Conservation (phyloP, 2,329 filamentous ascomycete species). For the Aspergillus fischeri region DNA sequence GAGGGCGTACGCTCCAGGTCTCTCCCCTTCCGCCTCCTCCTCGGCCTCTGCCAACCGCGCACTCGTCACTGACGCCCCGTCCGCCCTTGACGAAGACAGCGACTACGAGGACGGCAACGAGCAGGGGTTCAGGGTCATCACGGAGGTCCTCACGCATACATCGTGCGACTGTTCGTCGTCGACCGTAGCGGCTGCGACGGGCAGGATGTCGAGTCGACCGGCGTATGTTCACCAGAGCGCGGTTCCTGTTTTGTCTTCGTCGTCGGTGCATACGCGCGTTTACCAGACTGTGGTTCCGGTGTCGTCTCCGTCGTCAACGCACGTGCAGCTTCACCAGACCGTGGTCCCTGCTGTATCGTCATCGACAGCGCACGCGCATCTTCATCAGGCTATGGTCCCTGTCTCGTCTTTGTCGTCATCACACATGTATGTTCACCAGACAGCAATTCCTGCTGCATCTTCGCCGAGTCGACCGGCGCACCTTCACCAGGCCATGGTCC, state of each 20-base stretch:
- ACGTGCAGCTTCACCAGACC: no score
- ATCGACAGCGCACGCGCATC: no score
- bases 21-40: not conserved
- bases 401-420: no score
- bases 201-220: not conserved
- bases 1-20: not conserved
- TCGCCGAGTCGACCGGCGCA: not conserved
- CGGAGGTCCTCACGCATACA: not conserved
- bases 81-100: no score
- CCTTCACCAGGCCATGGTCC: not conserved
- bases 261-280: no score
- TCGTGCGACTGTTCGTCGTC: not conserved
- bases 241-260: not conserved
- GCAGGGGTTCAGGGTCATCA: not conserved
- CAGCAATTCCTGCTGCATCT: not conserved
- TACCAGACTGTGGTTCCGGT: no score
- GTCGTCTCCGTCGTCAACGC: no score
- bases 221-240: not conserved
- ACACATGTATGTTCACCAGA: not conserved
- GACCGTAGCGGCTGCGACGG: not conserved
- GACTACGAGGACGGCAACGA: not conserved
- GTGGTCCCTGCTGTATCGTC: no score
- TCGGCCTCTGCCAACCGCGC: no score
- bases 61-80: not conserved
- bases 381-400: no score